A percentile compares a stretch with the other conserved stretches of the same genome.
Conservation (phyloP, 2,329 filamentous ascomycete genomes). For the Tolypocladium inflatum region DNA sequence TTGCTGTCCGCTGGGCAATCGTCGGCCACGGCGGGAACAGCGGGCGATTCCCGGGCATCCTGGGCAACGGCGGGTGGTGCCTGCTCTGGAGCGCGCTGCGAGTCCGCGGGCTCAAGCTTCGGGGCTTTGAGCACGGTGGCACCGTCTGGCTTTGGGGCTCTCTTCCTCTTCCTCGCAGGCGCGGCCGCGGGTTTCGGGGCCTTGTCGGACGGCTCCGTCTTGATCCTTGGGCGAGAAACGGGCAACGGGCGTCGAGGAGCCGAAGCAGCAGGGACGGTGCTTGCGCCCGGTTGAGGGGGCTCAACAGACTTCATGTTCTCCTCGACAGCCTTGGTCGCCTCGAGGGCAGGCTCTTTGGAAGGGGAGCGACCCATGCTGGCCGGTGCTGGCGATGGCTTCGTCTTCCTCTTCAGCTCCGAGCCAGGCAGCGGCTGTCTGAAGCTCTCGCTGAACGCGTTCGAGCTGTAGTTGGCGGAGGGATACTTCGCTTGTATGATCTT, state of each 20-base stretch:
- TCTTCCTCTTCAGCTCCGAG: background rate
- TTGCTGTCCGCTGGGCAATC: background rate
- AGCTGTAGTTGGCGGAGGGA: constrained; percentile 1
- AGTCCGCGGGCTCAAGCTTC: background rate
- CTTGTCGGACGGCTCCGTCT: background rate
- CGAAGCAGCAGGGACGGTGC: background rate
- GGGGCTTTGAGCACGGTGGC: background rate
- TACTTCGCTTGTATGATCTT: background rate
- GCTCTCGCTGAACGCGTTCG: background rate
- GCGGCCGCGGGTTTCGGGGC: background rate
- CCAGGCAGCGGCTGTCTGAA: background rate
- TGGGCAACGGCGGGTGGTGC: background rate
- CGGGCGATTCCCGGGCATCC: background rate
- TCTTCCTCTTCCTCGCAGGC: background rate
- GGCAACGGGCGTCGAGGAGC: background rate
- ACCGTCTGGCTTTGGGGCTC: background rate
- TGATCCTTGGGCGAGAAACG: background rate
- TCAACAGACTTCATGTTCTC: background rate
- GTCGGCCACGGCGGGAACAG: background rate
- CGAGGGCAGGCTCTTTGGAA: background rate
- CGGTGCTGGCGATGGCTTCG: background rate
- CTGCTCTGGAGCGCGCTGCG: background rate
- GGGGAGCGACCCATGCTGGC: background rate
- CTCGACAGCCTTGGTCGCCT: background rate
- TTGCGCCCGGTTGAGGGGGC: background rate